A percentile compares a stretch with the other conserved stretches of the same genome.
Evolutionary conservation across 163 green algal genomes (phyloP).

Genomic region (Scenedesmus sp.): DNA sequence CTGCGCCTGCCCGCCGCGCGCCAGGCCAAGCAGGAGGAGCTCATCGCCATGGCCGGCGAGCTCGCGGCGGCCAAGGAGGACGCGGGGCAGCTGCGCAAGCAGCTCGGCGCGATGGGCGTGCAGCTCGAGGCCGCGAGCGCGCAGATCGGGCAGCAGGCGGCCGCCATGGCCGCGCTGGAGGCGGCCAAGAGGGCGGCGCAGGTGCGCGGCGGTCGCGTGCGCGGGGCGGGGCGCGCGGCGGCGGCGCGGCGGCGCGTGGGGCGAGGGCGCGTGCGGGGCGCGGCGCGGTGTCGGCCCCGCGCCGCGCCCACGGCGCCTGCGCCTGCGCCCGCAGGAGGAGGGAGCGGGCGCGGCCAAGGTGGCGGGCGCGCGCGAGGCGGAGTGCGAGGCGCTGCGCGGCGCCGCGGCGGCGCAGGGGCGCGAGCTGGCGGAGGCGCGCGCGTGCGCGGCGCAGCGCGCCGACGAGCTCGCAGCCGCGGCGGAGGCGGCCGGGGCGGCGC

Average conservation of each 20-base stretch:
- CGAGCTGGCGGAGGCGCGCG: background rate
- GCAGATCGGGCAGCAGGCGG: slow-evolving; percentile 8
- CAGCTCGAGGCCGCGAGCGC: slow-evolving; percentile 20
- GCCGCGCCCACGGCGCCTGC: background rate
- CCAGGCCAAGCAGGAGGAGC: slow-evolving; percentile 27
- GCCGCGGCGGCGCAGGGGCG: background rate
- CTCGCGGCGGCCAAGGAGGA: background rate
- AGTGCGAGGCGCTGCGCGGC: too few species aligned
- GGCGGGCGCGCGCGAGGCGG: background rate
- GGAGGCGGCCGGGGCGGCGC: background rate
- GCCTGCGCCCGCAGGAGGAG: background rate
- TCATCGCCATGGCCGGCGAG: slow-evolving; percentile 1
- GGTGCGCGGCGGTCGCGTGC: background rate
- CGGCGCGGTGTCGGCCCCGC: background rate
- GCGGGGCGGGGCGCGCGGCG: background rate
- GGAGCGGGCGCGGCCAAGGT: background rate
- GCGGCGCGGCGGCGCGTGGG: background rate
- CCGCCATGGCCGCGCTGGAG: background rate
- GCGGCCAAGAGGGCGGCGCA: slow-evolving; percentile 16
- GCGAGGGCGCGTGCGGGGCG: too few species aligned
- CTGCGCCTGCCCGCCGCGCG: background rate
- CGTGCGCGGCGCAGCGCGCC: background rate
- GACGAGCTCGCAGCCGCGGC: background rate
- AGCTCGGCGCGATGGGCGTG: background rate
- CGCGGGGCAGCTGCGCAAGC: slow-evolving; percentile 5